These are phyloP conservation scores for Rhodosporidiobolus odoratus DNA, from an alignment of 768 basidiomycete species.

Conservation along the genomic window DNA sequence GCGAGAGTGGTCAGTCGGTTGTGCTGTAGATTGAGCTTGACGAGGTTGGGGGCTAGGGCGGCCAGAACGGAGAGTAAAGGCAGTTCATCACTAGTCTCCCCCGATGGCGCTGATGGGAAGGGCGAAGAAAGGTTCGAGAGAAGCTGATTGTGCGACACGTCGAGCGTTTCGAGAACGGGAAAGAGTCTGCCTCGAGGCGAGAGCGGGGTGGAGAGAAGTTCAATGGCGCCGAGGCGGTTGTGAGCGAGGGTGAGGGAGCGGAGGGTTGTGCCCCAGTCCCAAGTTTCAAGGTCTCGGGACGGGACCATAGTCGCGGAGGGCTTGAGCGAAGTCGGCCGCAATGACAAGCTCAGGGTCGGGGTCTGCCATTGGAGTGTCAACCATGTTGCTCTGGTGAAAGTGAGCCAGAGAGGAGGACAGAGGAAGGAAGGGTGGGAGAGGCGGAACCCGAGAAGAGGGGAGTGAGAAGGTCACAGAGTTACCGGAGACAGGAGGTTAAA, in stretches of 20 bases:
- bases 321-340: background rate
- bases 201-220: background rate
- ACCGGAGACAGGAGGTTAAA: no score
- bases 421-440: no score
- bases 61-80: background rate
- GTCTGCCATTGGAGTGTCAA: no score
- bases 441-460: no score
- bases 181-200: background rate
- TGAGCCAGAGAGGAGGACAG: no score
- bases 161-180: constrained; percentile 3
- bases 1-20: constrained; percentile 26
- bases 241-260: constrained; percentile 2
- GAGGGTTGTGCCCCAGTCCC: constrained; percentile 12
- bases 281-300: background rate
- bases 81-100: background rate
- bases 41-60: background rate
- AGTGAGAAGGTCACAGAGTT: no score
- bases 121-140: background rate
- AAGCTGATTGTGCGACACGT: constrained; percentile 18
- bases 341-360: no score
- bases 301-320: background rate
- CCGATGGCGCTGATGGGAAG: background rate
- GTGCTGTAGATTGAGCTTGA: constrained; percentile 2
- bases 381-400: no score
- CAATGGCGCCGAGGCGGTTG: constrained; percentile 14